Evolutionary conservation across 1,139 yeast species (phyloP).

Genomic region (Groenewaldozyma auringiensis): DNA sequence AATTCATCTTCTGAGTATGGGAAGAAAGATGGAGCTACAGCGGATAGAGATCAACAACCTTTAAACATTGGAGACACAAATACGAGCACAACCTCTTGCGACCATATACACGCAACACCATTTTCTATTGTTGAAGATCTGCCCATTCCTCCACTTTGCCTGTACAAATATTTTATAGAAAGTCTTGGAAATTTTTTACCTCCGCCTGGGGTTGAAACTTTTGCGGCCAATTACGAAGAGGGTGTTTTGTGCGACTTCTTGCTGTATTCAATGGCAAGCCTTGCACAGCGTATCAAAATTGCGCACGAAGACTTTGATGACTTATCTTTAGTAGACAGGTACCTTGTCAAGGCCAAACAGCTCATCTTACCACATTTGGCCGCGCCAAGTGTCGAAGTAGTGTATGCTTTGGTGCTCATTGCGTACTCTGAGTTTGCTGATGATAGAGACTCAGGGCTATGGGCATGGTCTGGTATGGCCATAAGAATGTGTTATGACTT

Average conservation of each 20-base stretch:
- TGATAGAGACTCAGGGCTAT: conserved; percentile 26
- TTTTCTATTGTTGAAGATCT: not conserved
- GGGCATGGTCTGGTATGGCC: conserved; percentile 29
- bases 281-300: not conserved
- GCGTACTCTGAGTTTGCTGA: conserved; percentile 26
- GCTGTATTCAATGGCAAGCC: not conserved
- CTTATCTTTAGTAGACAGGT: conserved; percentile 16
- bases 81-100: not conserved
- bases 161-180: not conserved
- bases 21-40: not conserved
- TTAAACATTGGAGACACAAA: not conserved
- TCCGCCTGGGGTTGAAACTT: not conserved
- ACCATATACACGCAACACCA: not conserved
- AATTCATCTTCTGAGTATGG: not conserved
- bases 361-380: conserved; percentile 24
- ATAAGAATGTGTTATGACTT: conserved; percentile 27
- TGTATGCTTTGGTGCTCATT: conserved; percentile 22
- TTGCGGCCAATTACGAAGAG: not conserved
- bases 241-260: not conserved
- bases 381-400: conserved; percentile 23
- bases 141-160: not conserved
- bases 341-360: conserved; percentile 22
- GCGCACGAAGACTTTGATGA: not conserved
- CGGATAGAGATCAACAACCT: not conserved
- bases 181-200: not conserved